Evolutionary conservation across 495 filamentous ascomycete genomes (phyloP), one percentile per base, ranked within the genome.

Genomic region (Xylaria bambusicola): DNA sequence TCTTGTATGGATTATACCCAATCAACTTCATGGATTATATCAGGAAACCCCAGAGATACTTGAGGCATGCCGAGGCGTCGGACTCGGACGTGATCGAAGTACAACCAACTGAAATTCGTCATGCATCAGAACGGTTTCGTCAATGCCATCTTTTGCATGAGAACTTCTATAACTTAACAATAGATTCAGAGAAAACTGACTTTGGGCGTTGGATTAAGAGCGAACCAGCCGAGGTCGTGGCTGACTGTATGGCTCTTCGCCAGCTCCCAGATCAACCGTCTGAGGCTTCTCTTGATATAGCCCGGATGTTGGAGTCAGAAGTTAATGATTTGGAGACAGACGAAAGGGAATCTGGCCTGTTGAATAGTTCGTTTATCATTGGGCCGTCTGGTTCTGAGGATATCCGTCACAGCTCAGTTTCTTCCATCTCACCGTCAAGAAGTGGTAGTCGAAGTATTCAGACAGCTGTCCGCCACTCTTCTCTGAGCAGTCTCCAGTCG

Each of bases 1-100:
- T 89, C 42, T 75, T 92, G 2, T 92, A 92, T 59, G 88, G 88
- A 12, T 74, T 92, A 8, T 92, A 91, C 61, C 88, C 88, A n/a
- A 82, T 90, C 58, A 90, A 90, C 66, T 87, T 92, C 67, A 81
- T 87, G 77, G 83, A 83, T 62, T 92, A 89, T 71, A 86, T 92
- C 45, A 79, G 88, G 23, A 90, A 92, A 62, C 88, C 88, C 2
- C 82, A 88, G 35, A 81, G 84, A 64, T 90, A 85, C 58, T 73
- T 92, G 2, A 82, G 87, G 38, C 81, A 85, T 63, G 80, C 82
- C 6, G 76, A 85, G 46, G 82, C 82, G 55, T 69, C 81, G 35
- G 84, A 83, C 50, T 80, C 81, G 20, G 84, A 90, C 26, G 85
- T 87, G 42, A 78, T 91, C 42, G 88, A 91, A 62, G 79, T 91